phyloP scores from a whole-genome alignment of 805 yeast species.

The Debaryomyces hansenii region DNA sequence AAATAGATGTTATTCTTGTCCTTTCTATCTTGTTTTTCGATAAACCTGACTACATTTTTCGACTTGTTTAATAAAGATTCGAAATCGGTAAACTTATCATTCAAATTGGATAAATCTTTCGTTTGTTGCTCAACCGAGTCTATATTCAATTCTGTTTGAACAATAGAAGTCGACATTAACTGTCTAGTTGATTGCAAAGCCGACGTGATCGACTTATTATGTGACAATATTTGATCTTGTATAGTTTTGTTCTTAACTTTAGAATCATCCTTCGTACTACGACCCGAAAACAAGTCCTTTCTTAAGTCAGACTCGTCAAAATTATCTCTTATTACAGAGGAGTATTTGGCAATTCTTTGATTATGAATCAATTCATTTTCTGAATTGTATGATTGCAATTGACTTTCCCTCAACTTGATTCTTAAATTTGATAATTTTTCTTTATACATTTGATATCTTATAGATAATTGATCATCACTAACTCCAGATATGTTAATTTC shows the following conservation, averaged over 20 bases:
- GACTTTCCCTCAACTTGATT: constrained; percentile 26
- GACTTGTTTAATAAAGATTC: constrained; percentile 42
- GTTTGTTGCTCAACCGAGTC: constrained; percentile 50
- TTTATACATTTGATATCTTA: constrained; percentile 16
- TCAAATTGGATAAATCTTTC: constrained; percentile 37
- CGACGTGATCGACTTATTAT: constrained; percentile 47
- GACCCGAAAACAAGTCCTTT: constrained; percentile 22
- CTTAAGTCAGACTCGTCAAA: constrained; percentile 10
- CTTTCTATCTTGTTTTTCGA: constrained; percentile 50
- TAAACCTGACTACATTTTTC: constrained; percentile 46
- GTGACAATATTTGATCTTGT: constrained; percentile 44
- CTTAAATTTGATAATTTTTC: constrained; percentile 21
- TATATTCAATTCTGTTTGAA: constrained; percentile 52
- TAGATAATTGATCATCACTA: not conserved
- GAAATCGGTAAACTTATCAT: constrained; percentile 35
- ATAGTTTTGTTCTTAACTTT: constrained; percentile 19
- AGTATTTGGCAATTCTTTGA: constrained; percentile 29
- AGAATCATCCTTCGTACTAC: constrained; percentile 10
- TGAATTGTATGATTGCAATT: constrained; percentile 23
- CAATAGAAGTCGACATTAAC: constrained; percentile 47
- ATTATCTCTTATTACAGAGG: not conserved
- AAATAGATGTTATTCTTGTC: constrained; percentile 51
- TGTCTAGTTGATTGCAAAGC: constrained; percentile 49
- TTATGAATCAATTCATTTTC: constrained; percentile 30
- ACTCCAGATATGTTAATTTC: constrained; percentile 7